Evolutionary conservation across 176 grass and related monocot genomes (phyloP).

Genomic region (Panicum miliaceum): DNA sequence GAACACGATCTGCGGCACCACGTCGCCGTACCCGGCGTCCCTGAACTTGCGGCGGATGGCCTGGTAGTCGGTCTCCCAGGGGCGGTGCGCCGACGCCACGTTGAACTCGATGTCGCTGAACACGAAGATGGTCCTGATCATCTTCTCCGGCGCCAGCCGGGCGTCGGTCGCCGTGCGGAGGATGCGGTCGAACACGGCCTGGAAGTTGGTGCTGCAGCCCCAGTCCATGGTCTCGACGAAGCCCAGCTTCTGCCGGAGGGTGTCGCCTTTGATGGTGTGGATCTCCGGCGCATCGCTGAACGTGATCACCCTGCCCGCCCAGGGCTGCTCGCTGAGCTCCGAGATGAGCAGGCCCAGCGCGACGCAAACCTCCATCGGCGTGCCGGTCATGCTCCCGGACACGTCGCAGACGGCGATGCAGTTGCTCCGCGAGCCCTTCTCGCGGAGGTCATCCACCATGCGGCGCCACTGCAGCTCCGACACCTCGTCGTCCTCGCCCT

Average conservation of each 20-base stretch:
- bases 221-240: background rate
- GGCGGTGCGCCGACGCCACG: background rate
- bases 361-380: background rate
- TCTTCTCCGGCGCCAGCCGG: background rate
- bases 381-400: background rate
- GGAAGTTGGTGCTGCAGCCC: background rate
- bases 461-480: background rate
- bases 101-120: slow-evolving; percentile 88
- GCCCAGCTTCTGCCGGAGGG: background rate
- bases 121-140: slow-evolving; percentile 57
- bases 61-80: background rate
- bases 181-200: background rate
- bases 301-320: background rate
- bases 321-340: background rate
- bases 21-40: background rate
- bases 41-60: background rate
- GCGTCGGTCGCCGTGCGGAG: background rate
- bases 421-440: background rate
- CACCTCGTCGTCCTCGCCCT: slow-evolving; percentile 9
- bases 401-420: background rate
- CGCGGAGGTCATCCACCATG: background rate
- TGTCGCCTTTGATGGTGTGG: background rate
- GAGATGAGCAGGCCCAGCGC: background rate
- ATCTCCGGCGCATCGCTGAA: background rate
- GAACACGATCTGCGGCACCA: background rate